A percentile compares a stretch with the other conserved stretches of the same genome.
phyloP scores from a whole-genome alignment of 1,284 basidiomycete genomes.

The Apiotrichum montevideense region DNA sequence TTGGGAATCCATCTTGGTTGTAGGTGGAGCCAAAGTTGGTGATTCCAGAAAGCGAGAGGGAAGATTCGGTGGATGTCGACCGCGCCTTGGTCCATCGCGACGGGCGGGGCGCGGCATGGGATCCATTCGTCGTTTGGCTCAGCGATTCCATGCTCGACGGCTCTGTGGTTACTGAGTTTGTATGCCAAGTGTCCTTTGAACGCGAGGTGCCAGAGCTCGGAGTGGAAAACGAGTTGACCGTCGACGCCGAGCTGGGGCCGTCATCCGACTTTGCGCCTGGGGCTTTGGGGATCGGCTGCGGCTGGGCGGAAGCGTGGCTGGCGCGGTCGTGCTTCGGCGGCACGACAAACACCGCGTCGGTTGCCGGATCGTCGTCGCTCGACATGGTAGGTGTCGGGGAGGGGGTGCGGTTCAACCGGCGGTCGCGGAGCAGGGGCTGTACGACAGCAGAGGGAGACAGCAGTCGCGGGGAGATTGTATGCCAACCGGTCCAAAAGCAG shows the following conservation, averaged over 20 bases:
- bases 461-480: slow-evolving; percentile 14
- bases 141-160: neutral
- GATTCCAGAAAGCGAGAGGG: slow-evolving; percentile 19
- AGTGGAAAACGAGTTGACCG: neutral
- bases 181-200: slow-evolving; percentile 6
- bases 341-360: neutral
- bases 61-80: slow-evolving; percentile 36
- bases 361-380: slow-evolving; percentile 17
- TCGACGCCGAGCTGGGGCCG: neutral
- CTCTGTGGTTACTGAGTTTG: slow-evolving; percentile 2
- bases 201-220: slow-evolving; percentile 5
- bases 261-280: neutral
- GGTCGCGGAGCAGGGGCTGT: slow-evolving; percentile 3
- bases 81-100: slow-evolving; percentile 19
- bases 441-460: slow-evolving; percentile 10
- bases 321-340: neutral
- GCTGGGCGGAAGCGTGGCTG: neutral
- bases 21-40: slow-evolving; percentile 37
- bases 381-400: slow-evolving; percentile 19
- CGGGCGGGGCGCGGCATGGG: neutral
- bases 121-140: slow-evolving; percentile 6
- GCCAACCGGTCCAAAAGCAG: slow-evolving; percentile 6
- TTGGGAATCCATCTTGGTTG: slow-evolving; percentile 39
- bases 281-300: neutral
- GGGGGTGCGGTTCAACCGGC: slow-evolving; percentile 6